Percentiles rank a stretch among this genome's conserved stretches.
These are phyloP conservation scores for Salix udensis DNA, from an alignment of 345 rosid species.

Conservation along the genomic window DNA sequence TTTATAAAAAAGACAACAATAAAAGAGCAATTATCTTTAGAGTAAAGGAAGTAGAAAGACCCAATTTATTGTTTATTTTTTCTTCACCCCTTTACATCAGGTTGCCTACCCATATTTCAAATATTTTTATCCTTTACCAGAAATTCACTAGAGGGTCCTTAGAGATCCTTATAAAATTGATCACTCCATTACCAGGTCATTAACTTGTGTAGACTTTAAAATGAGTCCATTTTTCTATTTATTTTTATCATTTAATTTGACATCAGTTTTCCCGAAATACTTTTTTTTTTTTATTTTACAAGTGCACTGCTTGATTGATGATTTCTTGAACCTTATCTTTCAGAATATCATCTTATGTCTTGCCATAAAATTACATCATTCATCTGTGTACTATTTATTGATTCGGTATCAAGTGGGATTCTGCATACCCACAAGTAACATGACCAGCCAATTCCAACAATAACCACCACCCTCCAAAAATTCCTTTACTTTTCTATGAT, in stretches of 20 bases:
- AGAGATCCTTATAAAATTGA: not conserved
- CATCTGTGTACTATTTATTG: not conserved
- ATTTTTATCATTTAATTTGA: not conserved
- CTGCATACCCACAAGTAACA: constrained; percentile 1
- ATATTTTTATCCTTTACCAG: not conserved
- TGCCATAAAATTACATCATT: not conserved
- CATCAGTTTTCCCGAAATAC: not conserved
- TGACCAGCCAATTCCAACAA: not conserved
- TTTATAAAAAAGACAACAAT: not conserved
- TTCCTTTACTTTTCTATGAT: not conserved
- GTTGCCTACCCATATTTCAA: not conserved
- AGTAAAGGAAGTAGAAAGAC: not conserved
- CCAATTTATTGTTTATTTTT: not conserved
- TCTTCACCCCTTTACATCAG: not conserved
- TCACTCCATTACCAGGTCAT: not conserved
- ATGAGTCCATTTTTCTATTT: not conserved
- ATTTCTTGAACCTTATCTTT: not conserved
- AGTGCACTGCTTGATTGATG: not conserved
- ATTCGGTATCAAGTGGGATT: not conserved
- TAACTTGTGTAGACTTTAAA: not conserved
- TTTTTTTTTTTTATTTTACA: not conserved
- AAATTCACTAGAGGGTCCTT: not conserved
- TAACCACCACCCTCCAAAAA: not conserved
- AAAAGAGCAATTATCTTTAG: not conserved
- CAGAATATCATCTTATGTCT: not conserved